Base-by-base conservation (phyloP, 2,329 filamentous ascomycete genomes). In the Rosellinia necatrix region DNA sequence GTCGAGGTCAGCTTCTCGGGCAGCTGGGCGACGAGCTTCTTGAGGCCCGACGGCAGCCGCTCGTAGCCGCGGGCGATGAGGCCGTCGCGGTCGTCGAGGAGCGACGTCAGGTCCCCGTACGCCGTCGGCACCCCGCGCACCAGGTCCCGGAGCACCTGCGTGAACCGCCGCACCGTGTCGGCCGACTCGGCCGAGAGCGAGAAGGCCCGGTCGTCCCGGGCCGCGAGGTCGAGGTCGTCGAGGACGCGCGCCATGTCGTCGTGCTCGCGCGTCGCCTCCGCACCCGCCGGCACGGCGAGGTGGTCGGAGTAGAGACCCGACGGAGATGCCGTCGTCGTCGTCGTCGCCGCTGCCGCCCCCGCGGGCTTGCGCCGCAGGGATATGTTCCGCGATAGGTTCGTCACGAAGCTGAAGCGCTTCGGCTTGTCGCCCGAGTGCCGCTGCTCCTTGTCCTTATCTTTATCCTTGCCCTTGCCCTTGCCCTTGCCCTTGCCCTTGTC, bases 101-200 rank as follows among this genome's bases (percentile, higher is more conserved):
- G 79, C 12, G 70, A 67, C 2, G 78, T 85, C n/a, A 99, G 86
- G 71, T 99, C 94, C 68, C 89, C 82, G 72, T 96, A 96, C 2
- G 94, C 94, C 0, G 93, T 97, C 3, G 94, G 94, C 1, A 91
- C 94, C 59, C 94, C 94, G 70, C 92, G 92, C 67, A 94, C 84
- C 13, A 97, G 83, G 71, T 99, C 94, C 70, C 93, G 94, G 69
- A 99, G 89, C 29, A 97, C 87, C 53, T 92, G 80, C 1, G 91
- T 96, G 79, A 99, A 99, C 60, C 87, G 85, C 50, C 86, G 83
- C 48, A 96, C 83, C 25, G 96, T 81, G 61, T 91, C 88, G 59
- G 91, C 86, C 0, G 91, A 93, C 65, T 96, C 92, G 56, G 85
- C 83, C n/a, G 90, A 90, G 54, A 96, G 82, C 10, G 87, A 88